Evolutionary conservation across 768 basidiomycete genomes (phyloP), one percentile per base, ranked within the genome.

Genomic region (Leucocoprinus leucothites): DNA sequence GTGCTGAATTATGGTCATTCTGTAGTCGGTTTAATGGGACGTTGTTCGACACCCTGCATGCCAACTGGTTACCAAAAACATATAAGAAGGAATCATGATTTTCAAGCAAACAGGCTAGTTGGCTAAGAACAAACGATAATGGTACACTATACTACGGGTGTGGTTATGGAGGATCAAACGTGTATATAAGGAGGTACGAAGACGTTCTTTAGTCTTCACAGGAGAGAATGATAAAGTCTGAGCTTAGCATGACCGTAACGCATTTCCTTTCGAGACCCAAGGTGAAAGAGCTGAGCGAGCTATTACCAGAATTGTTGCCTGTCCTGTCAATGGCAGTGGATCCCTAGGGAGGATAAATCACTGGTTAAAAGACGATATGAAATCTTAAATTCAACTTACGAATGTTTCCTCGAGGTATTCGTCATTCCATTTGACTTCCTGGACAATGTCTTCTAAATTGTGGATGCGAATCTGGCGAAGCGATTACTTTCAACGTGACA

Each of bases 321-420:
- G 6, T 21, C 2, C 19, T 31, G 9, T 48, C 31, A 11, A 35
- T n/a, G 2, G 28, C 34, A 31, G n/a, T 21, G 2, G 18, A 34
- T 21, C 47, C 47, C 47, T 36, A 13, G 14, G 14, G 6, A 28
- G 31, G 18, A 19, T 35, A n/a, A 48, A 9, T 34, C 9, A n/a
- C n/a, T n/a, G n/a, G 18, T 21, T 18, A 34, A 60, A 51, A 65
- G 61, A 63, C 56, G 57, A 61, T 53, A 58, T 59, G 55, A 59
- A n/a, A n/a, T n/a, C n/a, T n/a, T n/a, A n/a, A n/a, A n/a, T n/a
- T n/a, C n/a, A n/a, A n/a, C 50, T 41, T 7, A 51, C 50, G 13
- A 51, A 51, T 6, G 50, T 51, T 6, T 51, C 41, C 28, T 13
- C 11, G 16, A 51, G 25, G 9, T 41, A 42, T 7, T 41, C 50